Conservation (phyloP, 768 basidiomycete genomes). For the Russula abietina region DNA sequence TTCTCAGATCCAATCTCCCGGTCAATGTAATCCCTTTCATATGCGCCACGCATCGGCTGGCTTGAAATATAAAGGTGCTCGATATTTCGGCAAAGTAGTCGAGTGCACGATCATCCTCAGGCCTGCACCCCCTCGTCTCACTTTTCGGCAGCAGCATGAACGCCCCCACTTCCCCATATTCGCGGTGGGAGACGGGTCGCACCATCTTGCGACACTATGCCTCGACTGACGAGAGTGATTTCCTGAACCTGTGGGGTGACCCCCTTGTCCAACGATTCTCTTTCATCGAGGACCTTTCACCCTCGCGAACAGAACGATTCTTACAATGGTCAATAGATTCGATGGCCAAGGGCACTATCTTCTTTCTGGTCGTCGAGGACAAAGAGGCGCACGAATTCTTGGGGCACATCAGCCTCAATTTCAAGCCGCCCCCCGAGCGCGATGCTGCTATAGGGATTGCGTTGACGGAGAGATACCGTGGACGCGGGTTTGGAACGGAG, state of each 20-base stretch:
- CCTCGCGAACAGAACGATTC: constrained; percentile 12
- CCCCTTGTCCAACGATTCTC: constrained; percentile 13
- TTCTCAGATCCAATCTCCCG: constrained; percentile 13
- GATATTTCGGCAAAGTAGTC: background rate
- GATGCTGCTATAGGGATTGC: constrained; percentile 34
- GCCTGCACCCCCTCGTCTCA: background rate
- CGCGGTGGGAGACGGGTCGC: constrained; percentile 18
- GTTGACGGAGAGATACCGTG: constrained; percentile 33
- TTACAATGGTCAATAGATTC: constrained; percentile 12
- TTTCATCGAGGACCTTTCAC: constrained; percentile 17
- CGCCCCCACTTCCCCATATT: background rate
- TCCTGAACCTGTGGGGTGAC: constrained; percentile 20
- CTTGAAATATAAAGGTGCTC: background rate
- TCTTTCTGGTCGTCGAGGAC: constrained; percentile 30
- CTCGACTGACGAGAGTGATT: constrained; percentile 8
- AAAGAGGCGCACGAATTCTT: constrained; percentile 32
- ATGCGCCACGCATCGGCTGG: background rate
- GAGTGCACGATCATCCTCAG: too few species aligned
- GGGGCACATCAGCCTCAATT: constrained; percentile 31
- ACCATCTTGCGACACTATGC: constrained; percentile 14
- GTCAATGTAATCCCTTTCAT: background rate
- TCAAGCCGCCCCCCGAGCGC: constrained; percentile 29
- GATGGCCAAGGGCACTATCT: constrained; percentile 9
- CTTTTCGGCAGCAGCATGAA: background rate
- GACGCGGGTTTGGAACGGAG: constrained; percentile 39